A percentile compares a stretch with the other conserved stretches of the same genome.
Conservation (phyloP, 176 grass and related monocot species). For the Eleusine indica region DNA sequence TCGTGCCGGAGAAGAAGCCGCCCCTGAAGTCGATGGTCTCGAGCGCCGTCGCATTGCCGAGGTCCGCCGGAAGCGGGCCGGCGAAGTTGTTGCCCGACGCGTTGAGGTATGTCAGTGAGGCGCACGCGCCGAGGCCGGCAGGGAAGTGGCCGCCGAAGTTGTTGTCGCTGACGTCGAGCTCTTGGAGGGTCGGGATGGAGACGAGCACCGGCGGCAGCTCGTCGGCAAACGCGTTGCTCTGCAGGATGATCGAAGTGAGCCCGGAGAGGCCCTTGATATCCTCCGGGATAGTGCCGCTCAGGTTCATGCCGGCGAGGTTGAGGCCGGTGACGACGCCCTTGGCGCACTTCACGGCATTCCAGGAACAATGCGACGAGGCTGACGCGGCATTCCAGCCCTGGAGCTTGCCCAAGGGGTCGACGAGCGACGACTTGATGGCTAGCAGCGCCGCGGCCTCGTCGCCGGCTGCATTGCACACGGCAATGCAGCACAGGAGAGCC, state of each 20-base stretch:
- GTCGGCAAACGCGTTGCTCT: conserved; percentile 67
- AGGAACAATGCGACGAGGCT: conserved; percentile 53
- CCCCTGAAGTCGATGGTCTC: conserved; percentile 80
- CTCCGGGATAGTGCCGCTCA: conserved; percentile 70
- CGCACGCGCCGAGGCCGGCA: conserved; percentile 56
- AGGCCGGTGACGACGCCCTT: conserved; percentile 69
- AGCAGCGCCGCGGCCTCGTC: conserved; percentile 62
- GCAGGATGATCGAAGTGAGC: conserved; percentile 68
- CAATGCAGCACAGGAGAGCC: conserved; percentile 46
- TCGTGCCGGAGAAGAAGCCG: conserved; percentile 75
- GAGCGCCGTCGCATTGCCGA: conserved; percentile 60
- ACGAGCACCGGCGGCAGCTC: conserved; percentile 54
- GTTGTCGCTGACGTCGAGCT: conserved; percentile 90
- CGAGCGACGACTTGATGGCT: conserved; percentile 63
- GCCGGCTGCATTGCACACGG: conserved; percentile 44
- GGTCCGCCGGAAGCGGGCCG: conserved; percentile 70
- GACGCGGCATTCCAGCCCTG: conserved; percentile 53
- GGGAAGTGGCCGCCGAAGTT: conserved; percentile 79
- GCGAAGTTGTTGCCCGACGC: conserved; percentile 92
- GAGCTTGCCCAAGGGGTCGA: conserved; percentile 61
- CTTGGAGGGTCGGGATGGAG: conserved; percentile 51
- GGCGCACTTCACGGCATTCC: conserved; percentile 70
- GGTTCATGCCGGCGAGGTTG: conserved; percentile 73
- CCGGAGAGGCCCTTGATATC: conserved; percentile 58
- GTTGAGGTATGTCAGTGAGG: conserved; percentile 59